phyloP scores from a whole-genome alignment of 2,329 filamentous ascomycete species.

The Diaporthe humulicola region DNA sequence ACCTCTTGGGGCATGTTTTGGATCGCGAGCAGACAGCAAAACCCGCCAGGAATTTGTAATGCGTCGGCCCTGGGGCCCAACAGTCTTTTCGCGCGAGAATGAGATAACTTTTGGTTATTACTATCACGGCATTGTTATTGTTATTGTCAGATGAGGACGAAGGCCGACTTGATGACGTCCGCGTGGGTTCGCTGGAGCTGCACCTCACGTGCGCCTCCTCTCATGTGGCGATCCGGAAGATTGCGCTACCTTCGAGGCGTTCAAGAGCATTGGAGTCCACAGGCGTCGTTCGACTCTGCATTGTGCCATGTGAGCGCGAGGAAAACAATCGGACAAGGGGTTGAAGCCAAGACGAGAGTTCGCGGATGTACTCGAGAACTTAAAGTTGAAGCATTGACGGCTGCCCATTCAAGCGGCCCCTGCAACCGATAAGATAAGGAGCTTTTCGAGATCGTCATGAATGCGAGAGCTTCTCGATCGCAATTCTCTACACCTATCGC shows the following conservation, averaged over 20 bases:
- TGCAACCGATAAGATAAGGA: constrained; percentile 36
- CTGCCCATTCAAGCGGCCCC: not conserved
- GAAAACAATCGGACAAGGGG: not conserved
- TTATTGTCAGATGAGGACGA: not conserved
- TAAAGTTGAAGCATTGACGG: not conserved
- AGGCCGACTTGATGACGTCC: not conserved
- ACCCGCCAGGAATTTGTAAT: not conserved
- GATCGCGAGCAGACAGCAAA: constrained; percentile 6
- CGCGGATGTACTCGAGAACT: not conserved
- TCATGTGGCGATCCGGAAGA: not conserved
- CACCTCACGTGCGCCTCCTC: not conserved
- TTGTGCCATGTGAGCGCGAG: not conserved
- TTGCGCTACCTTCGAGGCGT: not conserved
- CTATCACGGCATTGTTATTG: not conserved
- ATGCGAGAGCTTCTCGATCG: not conserved
- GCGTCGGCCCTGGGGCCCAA: not conserved
- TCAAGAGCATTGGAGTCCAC: not conserved
- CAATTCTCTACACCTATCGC: not conserved
- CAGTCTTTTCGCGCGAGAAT: not conserved
- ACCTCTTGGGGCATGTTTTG: constrained; percentile 19
- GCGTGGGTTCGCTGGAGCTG: not conserved
- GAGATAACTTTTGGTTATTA: not conserved
- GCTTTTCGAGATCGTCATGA: constrained; percentile 32
- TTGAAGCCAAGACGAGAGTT: constrained; percentile 6
- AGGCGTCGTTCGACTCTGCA: too few species aligned